A percentile compares a stretch with the other conserved stretches of the same genome.
Conservation (phyloP, 106 monocot genomes). For the Dactylorhiza incarnata region DNA sequence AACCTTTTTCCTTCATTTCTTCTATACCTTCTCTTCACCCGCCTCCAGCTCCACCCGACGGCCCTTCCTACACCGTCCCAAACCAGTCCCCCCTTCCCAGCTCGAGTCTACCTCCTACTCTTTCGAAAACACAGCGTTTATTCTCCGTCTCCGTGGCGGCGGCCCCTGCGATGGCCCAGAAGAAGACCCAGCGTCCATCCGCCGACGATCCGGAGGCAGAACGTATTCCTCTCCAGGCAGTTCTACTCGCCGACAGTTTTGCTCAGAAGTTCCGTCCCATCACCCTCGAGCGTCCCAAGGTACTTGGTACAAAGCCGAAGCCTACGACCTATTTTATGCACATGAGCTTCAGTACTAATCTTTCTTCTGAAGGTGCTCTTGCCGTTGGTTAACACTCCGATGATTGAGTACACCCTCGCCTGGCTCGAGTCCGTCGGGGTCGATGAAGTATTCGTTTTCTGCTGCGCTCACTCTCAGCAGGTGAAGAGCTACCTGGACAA, state of each 20-base stretch:
- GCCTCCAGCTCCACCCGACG: no score
- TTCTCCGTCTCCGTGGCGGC: not conserved
- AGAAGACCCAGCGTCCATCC: constrained; percentile 27
- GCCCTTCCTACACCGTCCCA: no score
- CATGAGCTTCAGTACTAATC: no score
- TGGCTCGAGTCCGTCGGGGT: constrained; percentile 97
- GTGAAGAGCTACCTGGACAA: constrained; percentile 73
- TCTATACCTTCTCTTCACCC: no score
- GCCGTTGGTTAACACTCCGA: constrained; percentile 81
- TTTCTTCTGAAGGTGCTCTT: constrained; percentile 49
- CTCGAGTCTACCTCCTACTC: no score
- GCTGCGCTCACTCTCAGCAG: constrained; percentile 84
- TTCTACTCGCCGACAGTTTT: constrained; percentile 96
- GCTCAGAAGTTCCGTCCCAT: constrained; percentile 92
- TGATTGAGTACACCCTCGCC: constrained; percentile 85
- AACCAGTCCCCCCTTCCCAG: no score
- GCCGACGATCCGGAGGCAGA: constrained; percentile 68
- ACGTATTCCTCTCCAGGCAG: constrained; percentile 63
- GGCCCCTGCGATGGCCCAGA: constrained; percentile 34
- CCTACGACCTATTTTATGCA: not conserved
- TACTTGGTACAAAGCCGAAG: constrained; percentile 5
- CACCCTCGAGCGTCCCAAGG: constrained; percentile 98
- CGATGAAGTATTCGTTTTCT: constrained; percentile 91
- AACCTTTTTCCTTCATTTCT: no score
- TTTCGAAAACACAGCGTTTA: no score